Base-by-base conservation (phyloP, 1,139 yeast species). In the Nakaseomyces bracarensis region DNA sequence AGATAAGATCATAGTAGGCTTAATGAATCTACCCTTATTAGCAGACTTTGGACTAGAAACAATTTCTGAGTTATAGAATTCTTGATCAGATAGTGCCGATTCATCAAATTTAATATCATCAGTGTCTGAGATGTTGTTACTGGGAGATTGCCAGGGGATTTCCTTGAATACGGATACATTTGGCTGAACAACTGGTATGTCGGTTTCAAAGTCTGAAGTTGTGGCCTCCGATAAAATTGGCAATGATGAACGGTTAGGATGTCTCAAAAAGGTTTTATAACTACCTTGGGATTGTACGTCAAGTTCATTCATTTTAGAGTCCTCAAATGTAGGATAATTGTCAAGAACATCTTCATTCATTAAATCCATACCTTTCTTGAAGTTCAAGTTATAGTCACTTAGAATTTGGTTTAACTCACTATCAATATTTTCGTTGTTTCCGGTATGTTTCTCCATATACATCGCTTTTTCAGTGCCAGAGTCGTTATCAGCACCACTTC, bases 301-400 rank as follows among this genome's bases (percentile, higher is more conserved):
- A 8, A 21, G n/a, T 4, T 20, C 36, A 21, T 33, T 21, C 4
- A 20, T 13, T 33, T 20, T 11, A 7, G 25, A 20, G 6, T 21
- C 36, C 9, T 33, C 26, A 13, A 20, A 33, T 5, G 16, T 11
- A 4, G 15, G 18, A 21, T 20, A 33, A 18, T 4, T 14, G 5
- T 20, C 21, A 4, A n/a, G 3, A 9, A 8, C 4, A n/a, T 33
- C 26, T 10, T 13, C 11, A 20, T 20, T 20, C 25, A 21, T 13
- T 9, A 8, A 8, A 4, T 20, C 9, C 26, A 21, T 33, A 4
- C 36, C 36, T 4, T 15, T 25, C 18, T 33, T 33, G 26, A 53
- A 55, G 40, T 53, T 53, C 48, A 57, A 46, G 39, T 58, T 55
- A 41, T 57, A 59, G 13, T 49, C 60, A 41, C 49, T 51, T 27